Conservation (phyloP, 78 protist genomes). For the Dictyostelium purpureum region DNA sequence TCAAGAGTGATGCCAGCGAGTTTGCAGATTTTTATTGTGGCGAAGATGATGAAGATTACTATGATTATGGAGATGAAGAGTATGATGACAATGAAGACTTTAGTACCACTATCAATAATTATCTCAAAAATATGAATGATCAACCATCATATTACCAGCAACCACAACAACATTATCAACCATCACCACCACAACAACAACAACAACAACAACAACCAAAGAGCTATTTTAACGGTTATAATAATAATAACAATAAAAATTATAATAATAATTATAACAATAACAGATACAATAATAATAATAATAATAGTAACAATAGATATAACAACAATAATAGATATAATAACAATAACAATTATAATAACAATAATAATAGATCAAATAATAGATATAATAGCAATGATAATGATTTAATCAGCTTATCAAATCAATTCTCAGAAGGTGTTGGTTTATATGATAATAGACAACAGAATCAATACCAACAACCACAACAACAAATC, state of each 20-base stretch:
- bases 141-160: too few species aligned
- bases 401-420: background rate
- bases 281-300: background rate
- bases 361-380: background rate
- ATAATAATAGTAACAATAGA: background rate
- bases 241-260: background rate
- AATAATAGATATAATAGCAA: background rate
- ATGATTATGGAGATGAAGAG: too few species aligned
- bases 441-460: background rate
- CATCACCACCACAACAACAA: background rate
- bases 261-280: background rate
- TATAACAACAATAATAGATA: background rate
- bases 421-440: slow-evolving; percentile 22
- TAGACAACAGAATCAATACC: background rate
- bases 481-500: background rate
- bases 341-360: background rate
- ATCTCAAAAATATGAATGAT: too few species aligned
- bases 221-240: background rate
- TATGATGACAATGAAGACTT: too few species aligned
- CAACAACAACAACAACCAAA: background rate
- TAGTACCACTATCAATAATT: too few species aligned
- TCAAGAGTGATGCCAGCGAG: too few species aligned
- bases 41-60: too few species aligned
- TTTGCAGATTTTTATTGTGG: too few species aligned
- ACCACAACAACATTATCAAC: too few species aligned